Base-by-base conservation (phyloP, 225 moss, liverwort and hornwort species). In the Ulota crispa region DNA sequence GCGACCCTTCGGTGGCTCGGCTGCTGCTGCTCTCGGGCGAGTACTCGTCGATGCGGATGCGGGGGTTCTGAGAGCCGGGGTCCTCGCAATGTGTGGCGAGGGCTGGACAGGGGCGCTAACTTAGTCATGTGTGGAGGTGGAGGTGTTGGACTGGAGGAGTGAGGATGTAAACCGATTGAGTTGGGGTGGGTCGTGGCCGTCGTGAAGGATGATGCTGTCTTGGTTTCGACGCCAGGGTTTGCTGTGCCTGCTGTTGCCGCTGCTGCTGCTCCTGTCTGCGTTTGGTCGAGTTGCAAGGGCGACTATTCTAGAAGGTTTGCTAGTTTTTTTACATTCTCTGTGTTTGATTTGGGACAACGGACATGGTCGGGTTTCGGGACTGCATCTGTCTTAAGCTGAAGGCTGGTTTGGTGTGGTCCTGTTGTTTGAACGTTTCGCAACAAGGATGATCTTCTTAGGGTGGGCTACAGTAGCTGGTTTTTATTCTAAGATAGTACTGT, bases 191-290 rank as follows among this genome's bases (percentile, higher is more conserved):
- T 7, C 18, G 39, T 37, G 64, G 27, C 16, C 34, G 73, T 15
- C 73, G 81, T 73, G 13, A 64, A 81, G 64, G 41, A 81, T 81
- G 81, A 27, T 64, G 81, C 64, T 1, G 64, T 64, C 39, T 37
- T 28, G 15, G 73, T 2, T 52, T 54, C n/a, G 53, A 19, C 64
- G 64, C 52, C 73, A 53, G 64, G 39, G 81, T 26, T 39, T 64
- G 73, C 47, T 70, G 70, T 20, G 63, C 31, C 14, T 42, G 23
- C 30, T 70, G 69, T 61, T 60, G 60, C n/a, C n/a, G n/a, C n/a
- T 47, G 47, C 12, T 80, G 80, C 64, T 80, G 54, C 73, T 73
- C 39, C 52, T 73, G 64, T 73, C 53, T 6, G 54, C 41, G 39
- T 10, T 81, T 21, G 52, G 37, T 9, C 64, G 7, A 12, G 81